These are phyloP conservation scores for Agrocybe praecox DNA, from an alignment of 768 basidiomycete genomes.

Conservation along the genomic window DNA sequence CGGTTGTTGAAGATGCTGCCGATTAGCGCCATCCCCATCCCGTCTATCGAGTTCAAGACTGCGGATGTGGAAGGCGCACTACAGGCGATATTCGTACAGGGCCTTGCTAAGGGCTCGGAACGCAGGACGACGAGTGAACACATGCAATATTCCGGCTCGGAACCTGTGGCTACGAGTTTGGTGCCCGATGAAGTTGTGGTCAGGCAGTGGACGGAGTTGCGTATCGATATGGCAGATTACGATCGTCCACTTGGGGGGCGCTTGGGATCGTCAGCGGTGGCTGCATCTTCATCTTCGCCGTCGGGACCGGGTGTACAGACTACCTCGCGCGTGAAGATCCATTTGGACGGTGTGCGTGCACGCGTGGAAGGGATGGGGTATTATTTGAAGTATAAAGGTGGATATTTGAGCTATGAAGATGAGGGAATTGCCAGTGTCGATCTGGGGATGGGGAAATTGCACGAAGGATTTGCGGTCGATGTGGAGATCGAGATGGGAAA, in stretches of 20 bases:
- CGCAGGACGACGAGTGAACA: neutral
- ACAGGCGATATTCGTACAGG: conserved; percentile 32
- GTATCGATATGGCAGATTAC: conserved; percentile 30
- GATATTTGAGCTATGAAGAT: conserved; percentile 33
- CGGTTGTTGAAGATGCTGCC: conserved; percentile 29
- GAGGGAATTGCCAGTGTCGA: conserved; percentile 39
- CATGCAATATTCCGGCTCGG: conserved; percentile 1
- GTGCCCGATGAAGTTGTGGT: conserved; percentile 35
- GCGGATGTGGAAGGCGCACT: conserved; percentile 31
- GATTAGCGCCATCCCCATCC: conserved; percentile 31
- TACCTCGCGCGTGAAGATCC: conserved; percentile 26
- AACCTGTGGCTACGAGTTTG: conserved; percentile 26
- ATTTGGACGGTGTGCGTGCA: conserved; percentile 37
- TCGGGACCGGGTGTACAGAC: conserved; percentile 17
- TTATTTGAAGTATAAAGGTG: conserved; percentile 33
- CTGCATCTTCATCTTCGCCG: neutral
- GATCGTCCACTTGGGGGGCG: neutral
- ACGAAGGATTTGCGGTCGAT: conserved; percentile 29
- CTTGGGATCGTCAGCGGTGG: neutral
- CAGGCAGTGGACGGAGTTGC: conserved; percentile 36
- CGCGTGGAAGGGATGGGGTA: conserved; percentile 36
- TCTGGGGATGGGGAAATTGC: conserved; percentile 24
- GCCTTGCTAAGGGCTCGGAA: conserved; percentile 12
- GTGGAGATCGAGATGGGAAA: conserved; percentile 31
- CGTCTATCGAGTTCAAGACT: conserved; percentile 39